phyloP scores from a whole-genome alignment of 306 rosid genomes.

The Cucurbita maxima region DNA sequence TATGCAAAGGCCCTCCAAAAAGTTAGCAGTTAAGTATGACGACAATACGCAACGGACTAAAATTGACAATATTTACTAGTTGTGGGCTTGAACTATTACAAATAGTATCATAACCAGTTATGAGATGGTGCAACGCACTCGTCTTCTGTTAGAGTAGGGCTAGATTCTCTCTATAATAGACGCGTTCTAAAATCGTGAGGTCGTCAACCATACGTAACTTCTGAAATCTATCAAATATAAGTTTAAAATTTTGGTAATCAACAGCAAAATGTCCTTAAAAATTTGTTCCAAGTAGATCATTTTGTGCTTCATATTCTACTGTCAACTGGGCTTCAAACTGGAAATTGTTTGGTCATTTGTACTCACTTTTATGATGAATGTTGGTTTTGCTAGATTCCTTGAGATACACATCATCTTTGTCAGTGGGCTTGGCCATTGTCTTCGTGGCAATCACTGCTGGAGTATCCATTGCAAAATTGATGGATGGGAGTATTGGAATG shows the following conservation, averaged over 20 bases:
- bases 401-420: constrained; percentile 56
- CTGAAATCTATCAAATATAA: background rate
- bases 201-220: no score
- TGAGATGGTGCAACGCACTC: no score
- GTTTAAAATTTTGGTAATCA: background rate
- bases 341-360: background rate
- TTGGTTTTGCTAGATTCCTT: constrained; percentile 31
- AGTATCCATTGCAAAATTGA: constrained; percentile 28
- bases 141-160: no score
- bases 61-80: no score
- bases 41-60: no score
- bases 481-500: constrained; percentile 36
- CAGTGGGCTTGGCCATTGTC: constrained; percentile 45
- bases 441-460: constrained; percentile 47
- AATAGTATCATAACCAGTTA: no score
- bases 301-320: background rate
- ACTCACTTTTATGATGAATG: background rate
- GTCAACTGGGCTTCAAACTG: background rate
- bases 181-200: no score
- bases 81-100: no score
- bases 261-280: background rate
- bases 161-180: no score
- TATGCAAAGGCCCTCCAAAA: background rate
- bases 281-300: no score
- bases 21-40: background rate